Percentiles rank a stretch among this genome's conserved stretches.
These are phyloP conservation scores for Coprinopsis cinerea DNA, from an alignment of 768 basidiomycete species.

Conservation along the genomic window DNA sequence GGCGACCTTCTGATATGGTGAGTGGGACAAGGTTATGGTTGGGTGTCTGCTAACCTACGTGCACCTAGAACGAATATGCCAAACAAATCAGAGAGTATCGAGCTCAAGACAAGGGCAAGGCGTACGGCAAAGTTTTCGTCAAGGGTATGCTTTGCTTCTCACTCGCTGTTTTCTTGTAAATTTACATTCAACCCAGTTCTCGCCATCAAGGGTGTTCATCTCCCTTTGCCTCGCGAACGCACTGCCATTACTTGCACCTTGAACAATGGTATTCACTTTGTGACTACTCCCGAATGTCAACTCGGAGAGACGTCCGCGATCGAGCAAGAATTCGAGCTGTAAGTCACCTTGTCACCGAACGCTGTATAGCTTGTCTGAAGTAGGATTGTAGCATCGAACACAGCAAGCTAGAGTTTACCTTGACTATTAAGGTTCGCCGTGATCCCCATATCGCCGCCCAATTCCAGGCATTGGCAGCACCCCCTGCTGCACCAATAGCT, in stretches of 20 bases:
- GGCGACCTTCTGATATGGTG: conserved; percentile 94
- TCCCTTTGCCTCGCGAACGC: conserved; percentile 74
- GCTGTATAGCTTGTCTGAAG: background rate
- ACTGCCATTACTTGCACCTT: conserved; percentile 81
- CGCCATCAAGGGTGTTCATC: conserved; percentile 61
- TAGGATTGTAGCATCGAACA: conserved; percentile 67
- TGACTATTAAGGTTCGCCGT: conserved; percentile 80
- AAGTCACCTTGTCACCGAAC: conserved; percentile 24
- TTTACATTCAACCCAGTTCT: conserved; percentile 47
- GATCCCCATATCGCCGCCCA: conserved; percentile 82
- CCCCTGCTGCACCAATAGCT: conserved; percentile 35
- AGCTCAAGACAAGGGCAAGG: conserved; percentile 73
- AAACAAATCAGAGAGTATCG: conserved; percentile 83
- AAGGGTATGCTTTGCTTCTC: conserved; percentile 49
- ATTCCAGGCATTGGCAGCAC: conserved; percentile 50
- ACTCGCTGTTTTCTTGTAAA: conserved; percentile 5
- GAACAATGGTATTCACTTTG: conserved; percentile 96
- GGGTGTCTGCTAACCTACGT: conserved; percentile 7
- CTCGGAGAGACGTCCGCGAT: conserved; percentile 56
- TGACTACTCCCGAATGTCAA: conserved; percentile 79
- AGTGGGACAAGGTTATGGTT: conserved; percentile 15
- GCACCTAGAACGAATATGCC: conserved; percentile 80
- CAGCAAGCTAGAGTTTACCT: conserved; percentile 91
- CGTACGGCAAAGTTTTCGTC: conserved; percentile 91
- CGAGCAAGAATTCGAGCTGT: conserved; percentile 91